These are phyloP conservation scores for Puccinellia tenuiflora DNA, from an alignment of 176 grass and related monocot genomes.

Conservation along the genomic window DNA sequence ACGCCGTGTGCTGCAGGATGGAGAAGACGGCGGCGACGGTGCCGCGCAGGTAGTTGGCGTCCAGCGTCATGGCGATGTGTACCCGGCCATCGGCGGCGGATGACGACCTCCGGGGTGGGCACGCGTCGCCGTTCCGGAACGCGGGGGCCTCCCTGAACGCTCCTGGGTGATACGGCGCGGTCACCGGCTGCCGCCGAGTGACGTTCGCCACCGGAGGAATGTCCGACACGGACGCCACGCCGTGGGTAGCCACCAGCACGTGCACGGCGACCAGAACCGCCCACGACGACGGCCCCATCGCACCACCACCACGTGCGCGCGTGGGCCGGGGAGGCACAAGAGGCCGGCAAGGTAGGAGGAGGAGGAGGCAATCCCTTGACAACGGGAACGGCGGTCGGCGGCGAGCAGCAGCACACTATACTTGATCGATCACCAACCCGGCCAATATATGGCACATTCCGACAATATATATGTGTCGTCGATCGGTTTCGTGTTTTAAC, in stretches of 20 bases:
- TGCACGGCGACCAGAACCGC: neutral
- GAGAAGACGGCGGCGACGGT: conserved; percentile 83
- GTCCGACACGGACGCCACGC: neutral
- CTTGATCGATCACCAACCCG: neutral
- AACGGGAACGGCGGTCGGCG: too few relatives aligned
- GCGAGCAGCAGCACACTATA: neutral
- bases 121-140: conserved; percentile 60
- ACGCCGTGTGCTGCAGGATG: conserved; percentile 84
- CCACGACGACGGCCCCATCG: neutral
- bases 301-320: neutral
- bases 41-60: conserved; percentile 87
- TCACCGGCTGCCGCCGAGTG: neutral
- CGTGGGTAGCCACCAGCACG: neutral
- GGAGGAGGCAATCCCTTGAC: too few relatives aligned
- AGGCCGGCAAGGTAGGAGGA: too few relatives aligned
- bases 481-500: neutral
- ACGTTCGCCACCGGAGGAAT: neutral
- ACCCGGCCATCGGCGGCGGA: too few relatives aligned
- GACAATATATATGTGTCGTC: neutral
- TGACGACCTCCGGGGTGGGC: neutral
- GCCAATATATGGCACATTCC: neutral
- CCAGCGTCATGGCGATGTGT: conserved; percentile 86
- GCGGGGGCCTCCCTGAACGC: conserved; percentile 57
- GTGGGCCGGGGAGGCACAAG: too few relatives aligned
- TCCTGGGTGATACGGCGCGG: neutral